phyloP scores from a whole-genome alignment of 768 basidiomycete genomes.

The Boletus insuetus region DNA sequence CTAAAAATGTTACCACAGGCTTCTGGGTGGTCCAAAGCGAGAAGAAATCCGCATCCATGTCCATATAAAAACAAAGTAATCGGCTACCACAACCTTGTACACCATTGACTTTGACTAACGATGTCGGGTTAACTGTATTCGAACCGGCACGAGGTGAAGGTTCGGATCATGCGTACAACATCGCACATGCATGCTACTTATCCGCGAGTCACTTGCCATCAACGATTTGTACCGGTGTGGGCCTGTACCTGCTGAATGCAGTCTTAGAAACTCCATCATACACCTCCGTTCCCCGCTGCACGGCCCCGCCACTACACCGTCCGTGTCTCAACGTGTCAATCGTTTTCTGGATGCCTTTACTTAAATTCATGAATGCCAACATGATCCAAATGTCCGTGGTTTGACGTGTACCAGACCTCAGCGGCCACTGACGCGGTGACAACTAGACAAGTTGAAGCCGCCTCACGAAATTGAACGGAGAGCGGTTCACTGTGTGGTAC shows the following conservation, averaged over 20 bases:
- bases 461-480: background rate
- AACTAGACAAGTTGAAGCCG: background rate
- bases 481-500: background rate
- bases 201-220: background rate
- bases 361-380: background rate
- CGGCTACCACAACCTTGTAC: background rate
- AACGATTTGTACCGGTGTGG: background rate
- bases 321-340: background rate
- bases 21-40: slow-evolving; percentile 22
- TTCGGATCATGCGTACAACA: background rate
- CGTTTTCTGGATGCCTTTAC: background rate
- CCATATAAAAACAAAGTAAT: background rate
- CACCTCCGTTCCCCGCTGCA: background rate
- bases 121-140: background rate
- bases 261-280: background rate
- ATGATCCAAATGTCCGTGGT: background rate
- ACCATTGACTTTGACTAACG: too few species aligned
- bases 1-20: slow-evolving; percentile 5
- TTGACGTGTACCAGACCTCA: background rate
- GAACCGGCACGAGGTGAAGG: background rate
- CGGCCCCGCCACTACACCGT: background rate
- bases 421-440: background rate
- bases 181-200: background rate
- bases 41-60: background rate
- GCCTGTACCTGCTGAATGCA: background rate